Conservation (phyloP, 805 yeast genomes). For the Komagataella pseudopastoris region DNA sequence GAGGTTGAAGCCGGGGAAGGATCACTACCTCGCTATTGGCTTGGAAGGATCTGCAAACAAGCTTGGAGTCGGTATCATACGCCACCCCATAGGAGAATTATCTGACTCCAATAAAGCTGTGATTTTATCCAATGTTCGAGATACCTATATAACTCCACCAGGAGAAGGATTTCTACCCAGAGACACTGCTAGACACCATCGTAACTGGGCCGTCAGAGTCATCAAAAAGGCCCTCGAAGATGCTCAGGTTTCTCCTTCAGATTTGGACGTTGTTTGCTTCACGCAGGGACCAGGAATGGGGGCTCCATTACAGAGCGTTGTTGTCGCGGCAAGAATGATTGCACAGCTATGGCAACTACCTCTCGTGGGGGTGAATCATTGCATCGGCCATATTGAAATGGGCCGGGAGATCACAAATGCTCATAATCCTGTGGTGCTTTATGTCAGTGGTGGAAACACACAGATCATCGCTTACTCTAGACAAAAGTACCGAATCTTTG, state of each 20-base stretch:
- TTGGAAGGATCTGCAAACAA: slow-evolving; percentile 97
- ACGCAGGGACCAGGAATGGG: slow-evolving; percentile 99
- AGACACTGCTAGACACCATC: slow-evolving; percentile 92
- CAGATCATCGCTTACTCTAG: slow-evolving; percentile 95
- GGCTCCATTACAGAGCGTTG: slow-evolving; percentile 91
- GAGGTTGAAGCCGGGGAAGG: slow-evolving; percentile 24
- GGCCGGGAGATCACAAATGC: slow-evolving; percentile 99
- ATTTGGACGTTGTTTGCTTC: slow-evolving; percentile 74
- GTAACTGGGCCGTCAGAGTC: slow-evolving; percentile 84
- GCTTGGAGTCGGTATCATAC: slow-evolving; percentile 85
- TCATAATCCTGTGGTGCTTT: slow-evolving; percentile 88
- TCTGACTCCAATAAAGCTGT: slow-evolving; percentile 48
- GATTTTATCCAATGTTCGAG: slow-evolving; percentile 82
- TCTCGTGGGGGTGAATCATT: slow-evolving; percentile 89
- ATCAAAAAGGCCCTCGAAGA: slow-evolving; percentile 54
- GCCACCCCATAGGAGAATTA: slow-evolving; percentile 52
- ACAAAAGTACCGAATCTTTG: slow-evolving; percentile 91
- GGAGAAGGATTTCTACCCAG: slow-evolving; percentile 97
- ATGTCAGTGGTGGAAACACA: slow-evolving; percentile 97
- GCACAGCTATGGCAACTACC: slow-evolving; percentile 74
- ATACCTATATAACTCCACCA: slow-evolving; percentile 92
- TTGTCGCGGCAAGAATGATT: slow-evolving; percentile 79
- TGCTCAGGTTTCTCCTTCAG: slow-evolving; percentile 33
- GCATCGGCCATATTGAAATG: slow-evolving; percentile 98
- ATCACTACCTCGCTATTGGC: slow-evolving; percentile 65